Evolutionary conservation across 1,284 basidiomycete species (phyloP).

Genomic region (Cutaneotrichosporon dermatis): DNA sequence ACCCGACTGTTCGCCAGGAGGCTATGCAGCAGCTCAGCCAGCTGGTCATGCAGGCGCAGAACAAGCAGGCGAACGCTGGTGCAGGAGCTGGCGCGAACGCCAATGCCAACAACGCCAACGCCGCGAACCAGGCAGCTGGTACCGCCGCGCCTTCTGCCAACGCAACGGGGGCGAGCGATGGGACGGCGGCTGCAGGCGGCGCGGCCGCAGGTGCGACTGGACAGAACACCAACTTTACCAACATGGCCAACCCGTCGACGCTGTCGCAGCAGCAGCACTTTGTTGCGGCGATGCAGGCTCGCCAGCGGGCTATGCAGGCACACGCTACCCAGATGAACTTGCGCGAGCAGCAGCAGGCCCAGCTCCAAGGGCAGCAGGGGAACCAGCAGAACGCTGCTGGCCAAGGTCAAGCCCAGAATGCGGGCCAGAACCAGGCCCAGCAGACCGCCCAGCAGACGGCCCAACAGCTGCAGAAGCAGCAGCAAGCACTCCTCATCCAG

Average conservation of each 20-base stretch:
- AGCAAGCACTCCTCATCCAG: conserved; percentile 3
- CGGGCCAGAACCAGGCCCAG: not conserved
- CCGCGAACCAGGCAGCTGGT: not conserved
- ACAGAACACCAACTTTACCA: not conserved
- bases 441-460: conserved; percentile 4
- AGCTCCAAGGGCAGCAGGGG: not conserved
- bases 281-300: conserved; percentile 15
- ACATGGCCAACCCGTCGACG: not conserved
- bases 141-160: not conserved
- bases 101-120: not conserved
- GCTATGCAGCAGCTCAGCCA: conserved; percentile 16
- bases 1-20: conserved; percentile 8
- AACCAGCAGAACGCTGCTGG: not conserved
- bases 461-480: conserved; percentile 9
- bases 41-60: conserved; percentile 12
- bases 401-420: not conserved
- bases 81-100: not conserved
- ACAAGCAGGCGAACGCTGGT: conserved; percentile 2
- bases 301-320: conserved; percentile 8
- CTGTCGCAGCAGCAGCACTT: conserved; percentile 15
- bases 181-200: no score
- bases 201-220: not conserved
- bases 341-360: not conserved
- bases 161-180: no score
- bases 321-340: not conserved